A percentile compares a stretch with the other conserved stretches of the same genome.
These are phyloP conservation scores for Botrytis hyacinthi DNA, from an alignment of 2,329 filamentous ascomycete genomes.

Conservation along the genomic window DNA sequence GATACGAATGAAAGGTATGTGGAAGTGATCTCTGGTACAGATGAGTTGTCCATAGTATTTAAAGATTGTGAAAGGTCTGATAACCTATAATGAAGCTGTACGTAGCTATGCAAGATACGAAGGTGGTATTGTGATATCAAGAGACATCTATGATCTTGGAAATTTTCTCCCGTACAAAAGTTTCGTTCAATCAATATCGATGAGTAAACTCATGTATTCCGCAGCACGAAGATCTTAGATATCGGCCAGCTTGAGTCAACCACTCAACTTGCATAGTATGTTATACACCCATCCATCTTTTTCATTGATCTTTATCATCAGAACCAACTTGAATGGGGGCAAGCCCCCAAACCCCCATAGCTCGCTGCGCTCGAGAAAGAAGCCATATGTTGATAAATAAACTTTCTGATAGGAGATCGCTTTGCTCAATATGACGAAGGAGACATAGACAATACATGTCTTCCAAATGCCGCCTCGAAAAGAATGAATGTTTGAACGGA, in stretches of 20 bases:
- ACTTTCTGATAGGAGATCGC: not conserved
- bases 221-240: not conserved
- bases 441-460: not conserved
- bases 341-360: not conserved
- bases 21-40: not conserved
- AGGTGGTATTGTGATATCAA: not conserved
- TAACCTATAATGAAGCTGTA: conserved; percentile 3
- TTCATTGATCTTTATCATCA: not conserved
- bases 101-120: not conserved
- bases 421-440: not conserved
- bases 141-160: not conserved
- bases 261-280: not conserved
- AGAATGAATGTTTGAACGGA: not conserved
- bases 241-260: not conserved
- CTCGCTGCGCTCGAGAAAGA: not conserved
- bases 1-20: not conserved
- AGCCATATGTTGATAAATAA: not conserved
- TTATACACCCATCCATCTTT: not conserved
- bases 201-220: not conserved
- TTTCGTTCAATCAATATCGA: not conserved
- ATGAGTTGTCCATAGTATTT: not conserved
- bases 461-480: not conserved
- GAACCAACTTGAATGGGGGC: not conserved
- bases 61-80: not conserved
- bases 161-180: not conserved